Evolutionary conservation across 257 asterid genomes (phyloP).

Genomic region (Primulina eburnea): DNA sequence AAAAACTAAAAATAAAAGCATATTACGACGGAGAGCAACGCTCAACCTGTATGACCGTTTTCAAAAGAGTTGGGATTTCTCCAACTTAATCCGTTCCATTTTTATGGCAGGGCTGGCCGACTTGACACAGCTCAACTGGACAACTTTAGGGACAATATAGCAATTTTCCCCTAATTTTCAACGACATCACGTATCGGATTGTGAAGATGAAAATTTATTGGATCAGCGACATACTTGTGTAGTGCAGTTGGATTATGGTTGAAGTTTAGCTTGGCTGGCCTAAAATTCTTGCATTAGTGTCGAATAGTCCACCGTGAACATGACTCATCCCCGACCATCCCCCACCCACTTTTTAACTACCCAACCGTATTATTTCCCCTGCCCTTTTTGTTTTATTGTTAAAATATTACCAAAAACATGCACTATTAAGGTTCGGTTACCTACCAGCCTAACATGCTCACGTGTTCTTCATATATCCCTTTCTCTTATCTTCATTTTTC

Average conservation of each 20-base stretch:
- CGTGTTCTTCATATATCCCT: neutral
- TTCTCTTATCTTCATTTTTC: no score
- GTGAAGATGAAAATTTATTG: neutral
- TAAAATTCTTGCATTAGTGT: neutral
- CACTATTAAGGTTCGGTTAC: neutral
- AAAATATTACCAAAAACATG: neutral
- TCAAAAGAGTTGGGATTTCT: no score
- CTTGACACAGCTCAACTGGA: no score
- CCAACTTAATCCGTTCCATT: no score
- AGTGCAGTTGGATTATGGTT: neutral
- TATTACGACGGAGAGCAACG: no score
- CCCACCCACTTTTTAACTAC: neutral
- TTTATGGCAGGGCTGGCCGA: no score
- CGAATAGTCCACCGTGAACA: neutral
- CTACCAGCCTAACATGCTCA: conserved; percentile 12
- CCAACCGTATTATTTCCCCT: neutral
- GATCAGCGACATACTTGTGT: neutral
- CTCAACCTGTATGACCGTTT: no score
- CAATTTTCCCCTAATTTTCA: no score
- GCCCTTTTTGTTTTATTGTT: neutral
- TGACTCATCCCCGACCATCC: neutral
- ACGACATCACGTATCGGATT: neutral
- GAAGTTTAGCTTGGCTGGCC: neutral
- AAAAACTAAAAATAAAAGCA: no score
- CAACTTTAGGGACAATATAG: no score